Base-by-base conservation (phyloP, 2,329 filamentous ascomycete genomes). In the Colletotrichum sp. region DNA sequence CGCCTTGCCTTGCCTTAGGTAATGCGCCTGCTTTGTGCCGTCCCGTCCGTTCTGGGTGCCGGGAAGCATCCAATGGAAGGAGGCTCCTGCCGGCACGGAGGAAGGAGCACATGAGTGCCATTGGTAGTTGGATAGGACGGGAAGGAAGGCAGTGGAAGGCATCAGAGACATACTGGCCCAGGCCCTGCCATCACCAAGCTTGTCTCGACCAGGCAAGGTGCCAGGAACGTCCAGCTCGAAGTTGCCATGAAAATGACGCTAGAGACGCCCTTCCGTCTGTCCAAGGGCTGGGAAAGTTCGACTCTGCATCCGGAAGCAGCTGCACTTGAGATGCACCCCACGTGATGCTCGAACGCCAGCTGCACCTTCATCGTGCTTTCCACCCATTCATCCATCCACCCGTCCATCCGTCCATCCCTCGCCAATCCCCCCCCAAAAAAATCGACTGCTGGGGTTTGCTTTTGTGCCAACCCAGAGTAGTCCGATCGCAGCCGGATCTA, bases 171-270 rank as follows among this genome's bases (percentile, higher is more conserved):
- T n/a, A 21, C 15, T 26, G 44, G 65, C 65, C 65, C 36, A 24
- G 64, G 49, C 55, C 59, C 30, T 30, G 55, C 8, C 30, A 21
- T n/a, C 34, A 34, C 18, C 68, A 21, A 55, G 28, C 57, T 63
- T 70, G 68, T 28, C 55, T 70, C 68, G 34, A 70, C 68, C 28
- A 26, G 68, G 68, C 36, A 63, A 70, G 44, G 68, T 70, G 68
- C 24, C 68, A 70, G 68, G 68, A 63, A 70, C 68, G 8, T 32
- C 18, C 18, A 52, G 15, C n/a, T 32, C 6, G 18, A 18, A 21
- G 34, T 49, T 32, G 55, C 36, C 57, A 21, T 63, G 16, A 13
- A 39, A 59, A 52, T 18, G 21, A n/a, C 52, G 66, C 66, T 59
- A 62, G 57, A 62, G 67, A 24, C 36, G 34, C 55, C n/a, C 21